Evolutionary conservation across 345 rosid species (phyloP), one percentile per base, ranked within the genome.

Genomic region (Sonneratia alba): DNA sequence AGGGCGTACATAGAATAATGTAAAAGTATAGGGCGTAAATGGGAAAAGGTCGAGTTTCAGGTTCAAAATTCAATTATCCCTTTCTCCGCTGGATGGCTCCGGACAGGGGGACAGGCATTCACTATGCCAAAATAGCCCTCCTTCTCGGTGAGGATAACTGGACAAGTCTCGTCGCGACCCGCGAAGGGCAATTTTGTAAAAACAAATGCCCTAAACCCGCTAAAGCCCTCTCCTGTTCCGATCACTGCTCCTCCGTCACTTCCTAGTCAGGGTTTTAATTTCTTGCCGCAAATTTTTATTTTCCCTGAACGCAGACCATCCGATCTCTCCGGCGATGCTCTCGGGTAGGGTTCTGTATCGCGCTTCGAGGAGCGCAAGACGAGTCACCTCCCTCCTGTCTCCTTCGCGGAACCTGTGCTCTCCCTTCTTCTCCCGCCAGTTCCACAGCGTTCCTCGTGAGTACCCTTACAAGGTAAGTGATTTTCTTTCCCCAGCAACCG

Each of bases 301-400:
- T 42, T 42, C 45, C 45, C 63, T 24, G 13, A n/a, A 22, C 63
- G 32, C 12, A 11, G 22, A n/a, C 21, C 12, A 5, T 57, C 63
- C n/a, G 22, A n/a, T 4, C 32, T 24, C 27, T 11, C 32, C 63
- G 63, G 63, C 11, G 14, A 87, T 89, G 91, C 74, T 84, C 83
- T 74, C 84, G 22, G 78, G 84, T 24, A 83, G 83, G 83, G 81
- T 82, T 69, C 73, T 90, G 59, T 84, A 87, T 5, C 87, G 88
- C 78, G 77, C 79, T 68, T 81, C 93, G 21, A 79, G 87, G 76
- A 74, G 83, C 79, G 78, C 81, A 6, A 70, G 81, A 59, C 74
- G 80, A 72, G 81, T 87, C 82, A 75, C 86, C 71, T 77, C 77
- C 71, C 73, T 87, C 63, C 75, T 79, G 61, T 75, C 79, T 63